Conservation (phyloP, 371 early-diverging fungal species). For the Choanephora cucurbitarum region DNA sequence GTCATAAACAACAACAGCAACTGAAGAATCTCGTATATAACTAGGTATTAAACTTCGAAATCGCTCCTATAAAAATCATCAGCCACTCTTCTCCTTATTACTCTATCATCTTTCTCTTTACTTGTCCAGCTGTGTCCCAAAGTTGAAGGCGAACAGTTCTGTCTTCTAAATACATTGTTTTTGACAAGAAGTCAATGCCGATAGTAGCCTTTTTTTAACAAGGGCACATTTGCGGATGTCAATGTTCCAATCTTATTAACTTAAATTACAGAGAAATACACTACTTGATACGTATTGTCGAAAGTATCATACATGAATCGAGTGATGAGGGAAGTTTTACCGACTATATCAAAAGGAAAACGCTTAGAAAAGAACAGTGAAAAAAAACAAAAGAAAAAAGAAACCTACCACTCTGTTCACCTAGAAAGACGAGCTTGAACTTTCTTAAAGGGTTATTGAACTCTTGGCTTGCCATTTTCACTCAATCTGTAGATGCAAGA, state of each 20-base stretch:
- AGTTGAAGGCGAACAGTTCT: constrained; percentile 97
- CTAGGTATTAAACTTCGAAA: constrained; percentile 97
- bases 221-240: background rate
- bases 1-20: constrained; percentile 98
- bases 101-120: constrained; percentile 29
- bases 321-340: constrained; percentile 98
- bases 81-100: background rate
- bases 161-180: constrained; percentile 98
- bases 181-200: constrained; percentile 99
- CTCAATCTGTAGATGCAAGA: background rate
- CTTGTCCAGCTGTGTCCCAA: constrained; percentile 99
- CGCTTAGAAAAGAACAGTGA: background rate
- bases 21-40: constrained; percentile 98
- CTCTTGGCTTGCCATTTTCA: constrained; percentile 35
- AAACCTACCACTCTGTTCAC: constrained; percentile 90
- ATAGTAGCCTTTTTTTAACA: constrained; percentile 87
- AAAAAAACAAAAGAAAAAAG: background rate
- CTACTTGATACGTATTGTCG: constrained; percentile 91
- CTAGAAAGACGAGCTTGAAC: constrained; percentile 93
- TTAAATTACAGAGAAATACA: background rate
- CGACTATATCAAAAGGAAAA: constrained; percentile 59
- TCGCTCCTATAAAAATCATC: constrained; percentile 67
- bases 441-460: constrained; percentile 77
- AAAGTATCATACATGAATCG: constrained; percentile 98
- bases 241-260: background rate